These are phyloP conservation scores for Epichloe sibirici DNA, from an alignment of 2,329 filamentous ascomycete species.

Conservation along the genomic window DNA sequence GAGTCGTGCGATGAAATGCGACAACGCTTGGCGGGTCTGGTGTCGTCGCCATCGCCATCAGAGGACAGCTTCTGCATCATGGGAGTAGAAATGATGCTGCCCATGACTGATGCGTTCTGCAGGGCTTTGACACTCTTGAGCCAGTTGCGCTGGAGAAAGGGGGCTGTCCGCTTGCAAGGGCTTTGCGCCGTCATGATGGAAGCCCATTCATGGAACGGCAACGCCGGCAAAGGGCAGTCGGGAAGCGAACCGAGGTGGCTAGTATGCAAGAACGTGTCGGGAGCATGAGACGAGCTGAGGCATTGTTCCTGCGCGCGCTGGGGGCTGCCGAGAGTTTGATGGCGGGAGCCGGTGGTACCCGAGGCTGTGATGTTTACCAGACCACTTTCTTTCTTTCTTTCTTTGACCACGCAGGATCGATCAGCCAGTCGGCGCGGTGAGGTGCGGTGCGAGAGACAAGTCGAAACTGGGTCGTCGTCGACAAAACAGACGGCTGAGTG, in stretches of 20 bases:
- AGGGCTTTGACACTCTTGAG: conserved; percentile 32
- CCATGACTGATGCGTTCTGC: conserved; percentile 29
- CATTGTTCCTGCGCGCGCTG: conserved; percentile 6
- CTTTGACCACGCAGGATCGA: neutral
- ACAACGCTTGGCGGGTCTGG: conserved; percentile 36
- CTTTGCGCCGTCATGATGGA: conserved; percentile 36
- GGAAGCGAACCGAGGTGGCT: neutral
- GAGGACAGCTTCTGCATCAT: conserved; percentile 21
- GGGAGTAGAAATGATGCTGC: conserved; percentile 28
- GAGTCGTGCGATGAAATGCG: conserved; percentile 30
- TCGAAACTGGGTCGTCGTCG: neutral
- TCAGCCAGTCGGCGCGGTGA: neutral
- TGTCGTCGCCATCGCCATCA: conserved; percentile 22
- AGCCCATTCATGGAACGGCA: conserved; percentile 20
- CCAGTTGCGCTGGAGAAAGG: conserved; percentile 45
- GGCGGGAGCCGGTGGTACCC: neutral
- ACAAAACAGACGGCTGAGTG: neutral
- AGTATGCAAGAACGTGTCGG: conserved; percentile 3
- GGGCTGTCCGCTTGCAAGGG: conserved; percentile 35
- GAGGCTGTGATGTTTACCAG: conserved; percentile 1
- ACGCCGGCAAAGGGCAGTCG: conserved; percentile 1
- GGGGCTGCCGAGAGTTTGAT: neutral
- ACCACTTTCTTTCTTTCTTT: neutral
- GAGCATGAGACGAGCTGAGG: conserved; percentile 2
- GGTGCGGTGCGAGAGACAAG: neutral